phyloP scores from a whole-genome alignment of 1,139 yeast species.

The Taphrina flavorubra region DNA sequence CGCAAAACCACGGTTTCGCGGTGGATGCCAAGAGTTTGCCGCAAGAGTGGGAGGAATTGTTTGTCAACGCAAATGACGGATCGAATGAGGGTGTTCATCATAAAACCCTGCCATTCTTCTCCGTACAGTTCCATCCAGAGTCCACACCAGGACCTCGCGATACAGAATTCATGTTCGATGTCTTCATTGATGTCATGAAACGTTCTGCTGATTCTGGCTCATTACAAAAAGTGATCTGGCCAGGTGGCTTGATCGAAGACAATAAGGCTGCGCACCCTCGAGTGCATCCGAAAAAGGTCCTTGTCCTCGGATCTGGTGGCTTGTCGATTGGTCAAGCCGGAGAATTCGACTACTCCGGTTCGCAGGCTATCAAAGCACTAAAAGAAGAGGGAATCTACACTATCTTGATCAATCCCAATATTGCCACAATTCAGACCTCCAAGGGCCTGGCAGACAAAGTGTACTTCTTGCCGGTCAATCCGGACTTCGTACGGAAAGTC shows the following conservation, averaged over 20 bases:
- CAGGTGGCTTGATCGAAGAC: conserved; percentile 81
- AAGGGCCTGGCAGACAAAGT: conserved; percentile 95
- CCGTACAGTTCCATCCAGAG: conserved; percentile 99
- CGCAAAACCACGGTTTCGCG: conserved; percentile 98
- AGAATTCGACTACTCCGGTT: conserved; percentile 90
- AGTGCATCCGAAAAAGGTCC: conserved; percentile 86
- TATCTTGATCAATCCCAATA: conserved; percentile 92
- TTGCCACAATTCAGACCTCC: conserved; percentile 98
- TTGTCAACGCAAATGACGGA: conserved; percentile 94
- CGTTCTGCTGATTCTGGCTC: conserved; percentile 61
- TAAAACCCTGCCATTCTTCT: conserved; percentile 83
- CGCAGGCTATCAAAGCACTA: conserved; percentile 78
- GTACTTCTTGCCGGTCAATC: conserved; percentile 92
- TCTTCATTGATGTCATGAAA: conserved; percentile 79
- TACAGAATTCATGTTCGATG: conserved; percentile 95
- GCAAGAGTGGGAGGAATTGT: conserved; percentile 88
- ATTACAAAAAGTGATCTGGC: conserved; percentile 79
- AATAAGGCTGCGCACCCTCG: conserved; percentile 76
- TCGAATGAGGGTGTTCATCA: conserved; percentile 99
- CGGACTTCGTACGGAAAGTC: conserved; percentile 95
- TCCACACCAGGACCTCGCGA: conserved; percentile 99
- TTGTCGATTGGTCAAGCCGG: conserved; percentile 99
- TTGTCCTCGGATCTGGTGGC: conserved; percentile 98
- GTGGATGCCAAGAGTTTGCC: conserved; percentile 79
- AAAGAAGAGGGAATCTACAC: conserved; percentile 98